Evolutionary conservation across 345 rosid species (phyloP).

Genomic region (Hypericum perforatum): DNA sequence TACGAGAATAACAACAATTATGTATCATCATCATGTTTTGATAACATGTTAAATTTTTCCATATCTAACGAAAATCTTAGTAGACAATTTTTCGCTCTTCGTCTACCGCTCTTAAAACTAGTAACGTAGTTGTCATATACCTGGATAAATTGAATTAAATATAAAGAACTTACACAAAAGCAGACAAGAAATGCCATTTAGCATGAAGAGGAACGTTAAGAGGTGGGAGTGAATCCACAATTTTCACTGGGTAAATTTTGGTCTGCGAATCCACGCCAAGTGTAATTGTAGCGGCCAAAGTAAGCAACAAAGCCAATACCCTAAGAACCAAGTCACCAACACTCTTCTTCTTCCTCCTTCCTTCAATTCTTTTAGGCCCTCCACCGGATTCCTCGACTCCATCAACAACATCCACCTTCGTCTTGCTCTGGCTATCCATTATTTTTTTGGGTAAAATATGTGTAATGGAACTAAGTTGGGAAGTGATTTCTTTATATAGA

Average conservation of each 20-base stretch:
- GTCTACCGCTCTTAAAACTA: too few relatives aligned
- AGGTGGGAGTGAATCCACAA: constrained; percentile 41
- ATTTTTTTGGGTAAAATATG: too few relatives aligned
- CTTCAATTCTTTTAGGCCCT: background rate
- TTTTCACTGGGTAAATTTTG: constrained; percentile 26
- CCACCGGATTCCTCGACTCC: background rate
- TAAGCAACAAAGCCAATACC: constrained; percentile 37
- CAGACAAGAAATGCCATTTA: constrained; percentile 47
- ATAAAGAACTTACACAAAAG: constrained; percentile 42
- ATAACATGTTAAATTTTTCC: too few relatives aligned
- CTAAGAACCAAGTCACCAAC: constrained; percentile 22
- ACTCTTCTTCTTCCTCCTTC: background rate
- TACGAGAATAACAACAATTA: too few relatives aligned
- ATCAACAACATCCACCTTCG: background rate
- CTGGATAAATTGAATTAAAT: too few relatives aligned
- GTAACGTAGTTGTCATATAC: too few relatives aligned
- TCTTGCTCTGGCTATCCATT: background rate
- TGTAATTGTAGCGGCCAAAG: constrained; percentile 35
- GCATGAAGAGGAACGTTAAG: constrained; percentile 39
- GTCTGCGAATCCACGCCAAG: constrained; percentile 47
- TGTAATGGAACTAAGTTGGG: too few relatives aligned
- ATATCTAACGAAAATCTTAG: too few relatives aligned
- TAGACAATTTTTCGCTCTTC: too few relatives aligned
- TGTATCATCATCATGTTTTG: too few relatives aligned
- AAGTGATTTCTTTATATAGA: too few relatives aligned